Base-by-base conservation (phyloP, 352 stramenopile genomes). In the Globisporangium viniferum region DNA sequence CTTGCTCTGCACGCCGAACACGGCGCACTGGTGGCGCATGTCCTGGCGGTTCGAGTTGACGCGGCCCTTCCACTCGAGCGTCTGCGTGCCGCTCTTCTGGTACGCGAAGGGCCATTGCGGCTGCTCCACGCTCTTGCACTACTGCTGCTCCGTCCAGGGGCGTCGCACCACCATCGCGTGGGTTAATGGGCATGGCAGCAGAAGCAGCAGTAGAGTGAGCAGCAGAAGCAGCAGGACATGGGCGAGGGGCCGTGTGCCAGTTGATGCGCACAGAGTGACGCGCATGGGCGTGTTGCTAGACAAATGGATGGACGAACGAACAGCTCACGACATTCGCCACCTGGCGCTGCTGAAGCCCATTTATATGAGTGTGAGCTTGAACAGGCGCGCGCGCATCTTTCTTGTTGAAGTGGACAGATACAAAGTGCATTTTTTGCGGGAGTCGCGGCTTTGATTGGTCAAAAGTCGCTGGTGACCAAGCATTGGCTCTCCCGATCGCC, bases 91-190 rank as follows among this genome's bases (percentile, higher is more conserved):
- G 24, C 70, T 73, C 73, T 98, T 98, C 66, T 92, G 82, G 77
- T 99, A 99, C 18, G 94, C 91, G 66, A 98, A 98, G 14, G 97
- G 97, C 92, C 92, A 99, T 15, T 85, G 74, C 24, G 94, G 92
- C 18, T 82, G 71, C 53, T 82, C 75, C 7, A 97, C 90, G 65
- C 76, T 93, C 41, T 85, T 70, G 63, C 96, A 98, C 89, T 91
- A 97, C 20, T 80, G 78, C 78, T 96, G 80, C 8, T 76, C 87
- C 0, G 82, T 97, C 91, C 91, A 97, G 9, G 89, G 71, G 1
- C 90, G 90, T n/a, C 73, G 77, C 48, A 98, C 65, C 64, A 96
- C 83, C 75, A 92, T 93, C 7, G 65, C 77, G 0, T 62, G n/a
- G 4, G 39, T 46, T 46, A 33, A 51, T 1, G 56, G 1, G 15